Conservation (phyloP, 306 rosid genomes). For the Prunus padus region DNA sequence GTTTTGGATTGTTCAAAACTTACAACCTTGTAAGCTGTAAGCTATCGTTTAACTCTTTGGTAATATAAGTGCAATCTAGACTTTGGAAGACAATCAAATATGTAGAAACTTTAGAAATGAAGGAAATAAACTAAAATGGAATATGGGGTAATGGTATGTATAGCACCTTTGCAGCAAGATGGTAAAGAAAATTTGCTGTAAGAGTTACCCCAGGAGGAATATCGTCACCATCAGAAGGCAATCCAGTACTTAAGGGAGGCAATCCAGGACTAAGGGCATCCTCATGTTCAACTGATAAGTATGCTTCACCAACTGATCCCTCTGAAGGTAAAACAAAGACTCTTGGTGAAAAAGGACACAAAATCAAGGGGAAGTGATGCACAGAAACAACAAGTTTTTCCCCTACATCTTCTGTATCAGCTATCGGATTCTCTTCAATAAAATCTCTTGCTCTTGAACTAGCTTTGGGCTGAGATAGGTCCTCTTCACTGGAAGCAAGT, state of each 20-base stretch:
- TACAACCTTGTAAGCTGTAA: background rate
- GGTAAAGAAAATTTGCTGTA: slow-evolving; percentile 88
- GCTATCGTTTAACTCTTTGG: background rate
- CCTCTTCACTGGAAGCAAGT: slow-evolving; percentile 49
- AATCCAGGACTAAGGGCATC: slow-evolving; percentile 81
- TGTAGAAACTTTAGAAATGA: background rate
- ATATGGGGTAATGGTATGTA: slow-evolving; percentile 19
- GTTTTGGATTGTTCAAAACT: slow-evolving; percentile 2
- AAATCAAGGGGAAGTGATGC: slow-evolving; percentile 83
- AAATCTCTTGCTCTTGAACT: slow-evolving; percentile 59
- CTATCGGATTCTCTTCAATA: slow-evolving; percentile 43
- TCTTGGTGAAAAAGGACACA: slow-evolving; percentile 87
- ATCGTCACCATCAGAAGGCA: slow-evolving; percentile 74
- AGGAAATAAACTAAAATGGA: slow-evolving; percentile 13
- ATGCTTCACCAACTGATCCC: slow-evolving; percentile 79
- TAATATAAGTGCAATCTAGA: slow-evolving; percentile 14
- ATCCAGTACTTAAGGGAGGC: slow-evolving; percentile 83
- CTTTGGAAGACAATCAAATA: background rate
- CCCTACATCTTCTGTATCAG: slow-evolving; percentile 46
- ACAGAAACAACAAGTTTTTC: slow-evolving; percentile 70
- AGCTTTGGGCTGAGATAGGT: slow-evolving; percentile 41
- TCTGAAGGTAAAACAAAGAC: slow-evolving; percentile 93
- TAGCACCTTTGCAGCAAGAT: slow-evolving; percentile 80
- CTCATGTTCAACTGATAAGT: slow-evolving; percentile 62
- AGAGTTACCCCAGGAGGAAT: slow-evolving; percentile 84